Evolutionary conservation across 768 basidiomycete species (phyloP).

Genomic region (Cyathus striatus): DNA sequence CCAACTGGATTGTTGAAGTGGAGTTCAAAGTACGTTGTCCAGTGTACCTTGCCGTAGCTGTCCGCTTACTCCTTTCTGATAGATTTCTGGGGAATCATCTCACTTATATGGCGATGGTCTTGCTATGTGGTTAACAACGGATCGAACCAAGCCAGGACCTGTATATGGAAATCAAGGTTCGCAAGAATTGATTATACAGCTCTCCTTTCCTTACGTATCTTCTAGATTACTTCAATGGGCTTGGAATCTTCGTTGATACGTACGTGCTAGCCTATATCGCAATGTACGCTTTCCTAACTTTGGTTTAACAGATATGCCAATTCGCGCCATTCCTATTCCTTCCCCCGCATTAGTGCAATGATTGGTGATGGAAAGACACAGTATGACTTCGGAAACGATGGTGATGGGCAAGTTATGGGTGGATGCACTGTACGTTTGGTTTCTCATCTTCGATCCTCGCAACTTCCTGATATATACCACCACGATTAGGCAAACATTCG

Average conservation of each 20-base stretch:
- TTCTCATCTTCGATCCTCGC: neutral
- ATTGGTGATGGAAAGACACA: constrained; percentile 81
- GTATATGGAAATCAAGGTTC: constrained; percentile 87
- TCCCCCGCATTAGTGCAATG: constrained; percentile 83
- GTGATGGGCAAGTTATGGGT: constrained; percentile 70
- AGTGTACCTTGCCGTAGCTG: neutral
- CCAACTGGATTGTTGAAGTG: constrained; percentile 82
- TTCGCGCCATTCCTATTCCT: constrained; percentile 72
- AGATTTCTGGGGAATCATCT: constrained; percentile 69
- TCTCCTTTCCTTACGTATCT: neutral
- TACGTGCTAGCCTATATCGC: constrained; percentile 30
- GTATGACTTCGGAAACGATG: constrained; percentile 82
- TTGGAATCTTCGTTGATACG: constrained; percentile 95
- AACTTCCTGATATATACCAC: neutral
- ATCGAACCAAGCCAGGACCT: constrained; percentile 77
- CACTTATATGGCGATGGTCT: constrained; percentile 89
- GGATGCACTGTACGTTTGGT: constrained; percentile 77
- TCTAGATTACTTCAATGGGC: constrained; percentile 82
- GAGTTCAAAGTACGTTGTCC: constrained; percentile 77
- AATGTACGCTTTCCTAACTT: neutral
- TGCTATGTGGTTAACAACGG: constrained; percentile 89
- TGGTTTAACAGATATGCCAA: constrained; percentile 68
- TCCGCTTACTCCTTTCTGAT: constrained; percentile 1
- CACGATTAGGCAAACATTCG: constrained; percentile 76
- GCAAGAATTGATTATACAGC: constrained; percentile 4